Evolutionary conservation across 1,284 basidiomycete species (phyloP).

Genomic region (Athelia sp.): DNA sequence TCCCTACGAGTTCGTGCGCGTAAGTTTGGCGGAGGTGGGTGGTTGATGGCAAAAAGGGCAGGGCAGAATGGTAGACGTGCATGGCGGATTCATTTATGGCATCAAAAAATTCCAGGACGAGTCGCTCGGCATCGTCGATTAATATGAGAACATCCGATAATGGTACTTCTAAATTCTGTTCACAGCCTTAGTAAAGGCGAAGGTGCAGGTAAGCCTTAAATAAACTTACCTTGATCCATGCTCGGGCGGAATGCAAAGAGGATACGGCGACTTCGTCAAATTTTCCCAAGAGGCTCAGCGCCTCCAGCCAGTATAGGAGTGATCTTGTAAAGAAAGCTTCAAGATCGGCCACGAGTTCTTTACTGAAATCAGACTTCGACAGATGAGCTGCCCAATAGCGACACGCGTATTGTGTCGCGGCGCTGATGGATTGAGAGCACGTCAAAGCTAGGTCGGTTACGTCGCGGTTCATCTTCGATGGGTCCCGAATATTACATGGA

Average conservation of each 20-base stretch:
- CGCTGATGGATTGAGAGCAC: conserved; percentile 9
- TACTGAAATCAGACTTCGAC: not conserved
- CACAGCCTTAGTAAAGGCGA: not conserved
- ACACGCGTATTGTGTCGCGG: conserved; percentile 16
- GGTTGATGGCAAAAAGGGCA: conserved; percentile 12
- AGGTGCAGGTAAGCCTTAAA: conserved; percentile 3
- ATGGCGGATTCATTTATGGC: conserved; percentile 12
- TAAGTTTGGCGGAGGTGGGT: conserved; percentile 12
- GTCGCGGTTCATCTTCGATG: conserved; percentile 13
- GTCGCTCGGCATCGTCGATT: conserved; percentile 16
- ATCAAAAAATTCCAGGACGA: conserved; percentile 17
- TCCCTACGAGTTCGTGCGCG: conserved; percentile 9
- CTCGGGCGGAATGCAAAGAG: conserved; percentile 9
- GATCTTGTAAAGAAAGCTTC: conserved; percentile 10
- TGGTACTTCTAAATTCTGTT: conserved; percentile 3
- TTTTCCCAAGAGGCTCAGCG: conserved; percentile 14
- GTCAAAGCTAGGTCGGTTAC: conserved; percentile 11
- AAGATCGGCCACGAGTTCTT: conserved; percentile 9
- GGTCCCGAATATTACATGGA: conserved; percentile 13
- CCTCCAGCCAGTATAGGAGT: conserved; percentile 18
- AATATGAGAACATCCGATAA: conserved; percentile 7
- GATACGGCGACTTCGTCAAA: conserved; percentile 10
- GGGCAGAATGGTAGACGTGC: conserved; percentile 15
- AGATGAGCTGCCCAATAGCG: conserved; percentile 17
- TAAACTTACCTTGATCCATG: conserved; percentile 14